These are phyloP conservation scores for Primulina eburnea DNA, from an alignment of 257 asterid genomes.

Conservation along the genomic window DNA sequence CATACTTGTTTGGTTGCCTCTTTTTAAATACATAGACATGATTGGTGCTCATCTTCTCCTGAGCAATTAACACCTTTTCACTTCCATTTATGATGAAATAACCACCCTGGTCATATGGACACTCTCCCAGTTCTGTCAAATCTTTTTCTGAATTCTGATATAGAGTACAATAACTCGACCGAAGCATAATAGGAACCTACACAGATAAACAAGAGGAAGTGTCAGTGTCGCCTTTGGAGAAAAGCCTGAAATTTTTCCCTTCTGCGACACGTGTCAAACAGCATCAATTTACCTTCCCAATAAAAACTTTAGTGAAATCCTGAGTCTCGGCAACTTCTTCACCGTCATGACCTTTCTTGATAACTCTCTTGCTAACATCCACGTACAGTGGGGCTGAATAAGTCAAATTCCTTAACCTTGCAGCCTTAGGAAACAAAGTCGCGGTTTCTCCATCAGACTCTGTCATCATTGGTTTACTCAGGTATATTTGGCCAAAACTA, in stretches of 20 bases:
- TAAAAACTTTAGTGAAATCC: slow-evolving; percentile 91
- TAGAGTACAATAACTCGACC: slow-evolving; percentile 93
- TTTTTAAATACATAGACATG: slow-evolving; percentile 95
- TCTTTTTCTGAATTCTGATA: slow-evolving; percentile 95
- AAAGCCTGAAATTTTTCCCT: slow-evolving; percentile 5
- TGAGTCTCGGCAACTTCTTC: slow-evolving; percentile 98
- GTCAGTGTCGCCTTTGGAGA: slow-evolving; percentile 17
- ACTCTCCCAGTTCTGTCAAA: slow-evolving; percentile 97
- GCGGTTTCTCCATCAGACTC: slow-evolving; percentile 99
- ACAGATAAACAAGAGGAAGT: slow-evolving; percentile 7
- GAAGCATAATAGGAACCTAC: slow-evolving; percentile 94
- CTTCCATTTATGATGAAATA: slow-evolving; percentile 94
- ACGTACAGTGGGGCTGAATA: slow-evolving; percentile 97
- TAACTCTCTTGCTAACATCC: slow-evolving; percentile 80
- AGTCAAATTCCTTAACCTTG: slow-evolving; percentile 91
- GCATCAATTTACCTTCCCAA: slow-evolving; percentile 72
- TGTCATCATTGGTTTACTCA: slow-evolving; percentile 99
- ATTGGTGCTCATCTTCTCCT: slow-evolving; percentile 99
- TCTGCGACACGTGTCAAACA: not conserved
- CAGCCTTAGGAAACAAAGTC: slow-evolving; percentile 98
- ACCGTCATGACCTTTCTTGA: slow-evolving; percentile 96
- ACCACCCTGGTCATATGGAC: slow-evolving; percentile 97
- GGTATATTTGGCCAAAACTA: slow-evolving; percentile 87
- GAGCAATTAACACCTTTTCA: slow-evolving; percentile 97
- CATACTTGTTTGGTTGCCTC: slow-evolving; percentile 99